Percentiles rank a stretch among this genome's conserved stretches.
phyloP scores from a whole-genome alignment of 495 filamentous ascomycete genomes.

The Hyaloscypha hepaticicola region DNA sequence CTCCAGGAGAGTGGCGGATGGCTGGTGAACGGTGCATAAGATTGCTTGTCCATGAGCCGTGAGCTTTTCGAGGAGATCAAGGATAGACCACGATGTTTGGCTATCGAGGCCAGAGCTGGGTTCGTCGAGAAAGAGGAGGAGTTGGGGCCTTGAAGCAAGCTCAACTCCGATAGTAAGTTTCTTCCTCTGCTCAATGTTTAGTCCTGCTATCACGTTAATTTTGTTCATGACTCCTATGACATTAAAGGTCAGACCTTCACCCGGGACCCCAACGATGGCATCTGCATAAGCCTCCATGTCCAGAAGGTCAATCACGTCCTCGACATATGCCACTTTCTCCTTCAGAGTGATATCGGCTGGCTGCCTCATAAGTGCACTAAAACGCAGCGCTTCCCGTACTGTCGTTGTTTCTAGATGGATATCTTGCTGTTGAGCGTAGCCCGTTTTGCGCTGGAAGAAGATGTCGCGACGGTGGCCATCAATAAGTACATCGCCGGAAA shows the following conservation, averaged over 20 bases:
- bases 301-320: constrained; percentile 53
- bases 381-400: constrained; percentile 44
- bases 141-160: constrained; percentile 79
- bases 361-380: constrained; percentile 49
- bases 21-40: constrained; percentile 90
- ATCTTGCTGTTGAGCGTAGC: constrained; percentile 85
- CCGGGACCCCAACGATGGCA: constrained; percentile 77
- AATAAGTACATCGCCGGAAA: constrained; percentile 71
- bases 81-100: constrained; percentile 84
- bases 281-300: constrained; percentile 85
- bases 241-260: constrained; percentile 36
- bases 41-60: constrained; percentile 84
- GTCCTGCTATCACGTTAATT: constrained; percentile 39
- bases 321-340: constrained; percentile 58
- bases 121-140: constrained; percentile 90
- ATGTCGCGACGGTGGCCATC: constrained; percentile 64
- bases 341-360: constrained; percentile 35
- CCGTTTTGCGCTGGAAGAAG: constrained; percentile 77
- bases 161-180: constrained; percentile 88
- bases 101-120: constrained; percentile 44
- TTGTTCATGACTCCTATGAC: background rate
- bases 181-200: constrained; percentile 83
- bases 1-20: constrained; percentile 83
- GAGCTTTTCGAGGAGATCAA: constrained; percentile 72
- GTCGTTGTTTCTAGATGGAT: constrained; percentile 60